Evolutionary conservation across 1,284 basidiomycete genomes (phyloP).

Genomic region (Pseudozyma sp.): DNA sequence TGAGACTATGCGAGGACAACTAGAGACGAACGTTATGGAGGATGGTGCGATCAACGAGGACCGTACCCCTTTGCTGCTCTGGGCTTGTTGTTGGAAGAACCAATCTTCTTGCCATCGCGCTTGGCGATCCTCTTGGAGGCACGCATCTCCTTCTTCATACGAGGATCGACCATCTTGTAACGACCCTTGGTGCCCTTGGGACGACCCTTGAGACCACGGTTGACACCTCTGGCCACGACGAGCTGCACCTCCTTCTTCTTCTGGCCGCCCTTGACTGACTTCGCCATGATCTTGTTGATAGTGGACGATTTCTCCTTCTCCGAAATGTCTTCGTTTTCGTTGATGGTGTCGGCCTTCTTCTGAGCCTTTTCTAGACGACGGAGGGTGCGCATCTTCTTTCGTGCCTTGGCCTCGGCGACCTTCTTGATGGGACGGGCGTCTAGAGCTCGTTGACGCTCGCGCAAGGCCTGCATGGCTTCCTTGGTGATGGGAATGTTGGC

Average conservation of each 20-base stretch:
- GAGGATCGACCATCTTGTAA: conserved; percentile 69
- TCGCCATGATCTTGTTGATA: conserved; percentile 88
- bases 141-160: conserved; percentile 68
- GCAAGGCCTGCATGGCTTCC: conserved; percentile 87
- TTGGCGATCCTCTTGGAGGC: conserved; percentile 64
- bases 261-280: conserved; percentile 74
- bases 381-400: conserved; percentile 92
- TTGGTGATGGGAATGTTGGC: conserved; percentile 95
- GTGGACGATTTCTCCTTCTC: conserved; percentile 94
- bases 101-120: conserved; percentile 66
- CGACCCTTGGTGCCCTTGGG: conserved; percentile 92
- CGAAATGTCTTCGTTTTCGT: conserved; percentile 78
- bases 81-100: conserved; percentile 48
- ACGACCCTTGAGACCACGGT: conserved; percentile 89
- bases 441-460: conserved; percentile 89
- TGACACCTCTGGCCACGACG: conserved; percentile 90
- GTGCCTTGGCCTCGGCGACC: conserved; percentile 96
- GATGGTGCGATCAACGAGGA: conserved; percentile 21
- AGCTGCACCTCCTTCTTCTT: conserved; percentile 83
- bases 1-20: neutral
- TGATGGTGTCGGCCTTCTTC: conserved; percentile 96
- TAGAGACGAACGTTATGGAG: neutral
- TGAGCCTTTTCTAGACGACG: conserved; percentile 89
- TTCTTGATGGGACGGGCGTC: conserved; percentile 99
- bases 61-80: conserved; percentile 59